phyloP scores from a whole-genome alignment of 176 grass and related monocot species.

The Hyparrhenia diplandra region DNA sequence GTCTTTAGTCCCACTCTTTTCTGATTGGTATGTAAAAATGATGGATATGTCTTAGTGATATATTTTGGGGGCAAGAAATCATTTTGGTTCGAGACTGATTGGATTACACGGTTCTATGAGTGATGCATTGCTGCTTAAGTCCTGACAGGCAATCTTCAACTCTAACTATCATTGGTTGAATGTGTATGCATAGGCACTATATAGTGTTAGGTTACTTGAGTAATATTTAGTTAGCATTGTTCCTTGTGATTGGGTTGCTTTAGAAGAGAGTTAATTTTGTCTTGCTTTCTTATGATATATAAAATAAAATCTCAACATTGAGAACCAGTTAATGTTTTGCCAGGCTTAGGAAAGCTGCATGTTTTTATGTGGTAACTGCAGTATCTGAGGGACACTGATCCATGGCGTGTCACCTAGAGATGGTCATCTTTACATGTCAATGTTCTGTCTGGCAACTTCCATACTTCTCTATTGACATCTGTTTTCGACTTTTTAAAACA shows the following conservation, averaged over 20 bases:
- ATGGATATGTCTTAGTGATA: not conserved
- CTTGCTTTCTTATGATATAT: not conserved
- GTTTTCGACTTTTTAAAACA: not conserved
- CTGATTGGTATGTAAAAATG: not conserved
- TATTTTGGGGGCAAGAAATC: not conserved
- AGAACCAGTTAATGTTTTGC: not conserved
- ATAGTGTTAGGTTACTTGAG: not conserved
- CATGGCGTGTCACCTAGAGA: not conserved
- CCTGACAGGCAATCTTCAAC: not conserved
- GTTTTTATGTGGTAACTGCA: not conserved
- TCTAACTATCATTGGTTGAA: not conserved
- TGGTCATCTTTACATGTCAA: not conserved
- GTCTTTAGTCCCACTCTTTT: not conserved
- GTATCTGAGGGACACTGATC: not conserved
- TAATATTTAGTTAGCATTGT: not conserved
- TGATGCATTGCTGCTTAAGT: not conserved
- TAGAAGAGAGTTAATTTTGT: conserved; percentile 8
- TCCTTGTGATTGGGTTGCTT: conserved; percentile 1
- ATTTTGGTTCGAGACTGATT: not conserved
- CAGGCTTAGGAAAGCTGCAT: not conserved
- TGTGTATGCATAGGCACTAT: conserved; percentile 5
- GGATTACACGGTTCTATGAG: not conserved
- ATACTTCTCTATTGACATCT: not conserved
- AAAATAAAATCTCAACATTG: not conserved
- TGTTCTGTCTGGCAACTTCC: not conserved